Evolutionary conservation across 2,329 filamentous ascomycete genomes (phyloP), one percentile per base, ranked within the genome.

Genomic region (Raffaelea albimanens): DNA sequence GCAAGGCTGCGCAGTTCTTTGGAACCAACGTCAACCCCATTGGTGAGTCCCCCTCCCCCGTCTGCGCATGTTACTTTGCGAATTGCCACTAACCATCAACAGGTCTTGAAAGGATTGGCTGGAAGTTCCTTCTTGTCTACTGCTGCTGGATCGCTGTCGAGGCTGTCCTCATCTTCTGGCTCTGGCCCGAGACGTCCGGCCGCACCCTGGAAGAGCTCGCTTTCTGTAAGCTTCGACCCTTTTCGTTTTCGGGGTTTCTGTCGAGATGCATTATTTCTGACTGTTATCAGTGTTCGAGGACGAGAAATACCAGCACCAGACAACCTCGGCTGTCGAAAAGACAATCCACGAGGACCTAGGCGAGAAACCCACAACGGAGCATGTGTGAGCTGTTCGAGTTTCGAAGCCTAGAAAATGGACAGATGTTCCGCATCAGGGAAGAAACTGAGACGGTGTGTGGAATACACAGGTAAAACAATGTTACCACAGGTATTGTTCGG

Each of bases 21-120:
- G 56, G 56, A 4, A 61, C 58, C 25, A 57, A 59, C 36, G 58
- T 63, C 52, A 63, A 62, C 51, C 60, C 59, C 7, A 58, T 63
- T 20, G 60, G 59, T 39, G 29, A 56, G 59, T 48, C 29, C 1
- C 4, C 25, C 14, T 29, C 11, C 34, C 36, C 34, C 33, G 3
- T 20, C 19, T 18, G 33, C 8, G 29, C 20, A 19, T 29, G 25
- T 29, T 29, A 29, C n/a, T n/a, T n/a, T n/a, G n/a, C n/a, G 13
- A 29, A 29, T 29, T 9, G 31, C 21, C 31, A 4, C 43, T 45
- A 34, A 42, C 38, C 3, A 16, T 2, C 3, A 20, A 18, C 14
- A 53, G 52, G 57, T 14, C 56, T 59, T 18, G 46, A 55, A n/a
- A 49, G 52, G 21, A 59, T 60, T 21, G 56, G 57, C 36, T 62